A percentile compares a stretch with the other conserved stretches of the same genome.
These are phyloP conservation scores for Boletus speciosus DNA, from an alignment of 768 basidiomycete species.

Conservation along the genomic window DNA sequence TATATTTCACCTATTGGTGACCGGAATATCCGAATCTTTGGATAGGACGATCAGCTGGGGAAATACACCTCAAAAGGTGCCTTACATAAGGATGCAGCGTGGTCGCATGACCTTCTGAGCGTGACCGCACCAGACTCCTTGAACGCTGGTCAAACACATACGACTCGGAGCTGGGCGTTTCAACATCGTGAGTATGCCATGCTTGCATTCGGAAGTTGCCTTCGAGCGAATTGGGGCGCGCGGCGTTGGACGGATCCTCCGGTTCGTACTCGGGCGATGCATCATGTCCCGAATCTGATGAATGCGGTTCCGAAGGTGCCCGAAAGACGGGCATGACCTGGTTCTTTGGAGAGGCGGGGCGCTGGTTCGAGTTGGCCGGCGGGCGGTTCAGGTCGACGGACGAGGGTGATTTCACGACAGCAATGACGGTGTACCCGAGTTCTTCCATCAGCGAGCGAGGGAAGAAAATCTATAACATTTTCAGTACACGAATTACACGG, in stretches of 20 bases:
- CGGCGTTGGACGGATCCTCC: constrained; percentile 25
- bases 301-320: constrained; percentile 13
- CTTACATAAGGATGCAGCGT: constrained; percentile 31
- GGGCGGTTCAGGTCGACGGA: constrained; percentile 21
- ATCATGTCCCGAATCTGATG: constrained; percentile 27
- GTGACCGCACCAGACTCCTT: constrained; percentile 28
- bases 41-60: constrained; percentile 7
- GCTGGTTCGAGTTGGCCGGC: constrained; percentile 2
- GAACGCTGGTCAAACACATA: constrained; percentile 29
- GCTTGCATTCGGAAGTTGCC: constrained; percentile 24
- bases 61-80: neutral
- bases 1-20: constrained; percentile 31
- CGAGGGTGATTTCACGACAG: constrained; percentile 30
- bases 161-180: constrained; percentile 15
- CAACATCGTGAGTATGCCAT: constrained; percentile 16
- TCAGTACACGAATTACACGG: neutral
- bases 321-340: constrained; percentile 23
- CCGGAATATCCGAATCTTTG: constrained; percentile 28
- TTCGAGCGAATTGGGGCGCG: constrained; percentile 17
- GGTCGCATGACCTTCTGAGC: constrained; percentile 26
- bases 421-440: constrained; percentile 50
- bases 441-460: constrained; percentile 68
- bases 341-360: constrained; percentile 23
- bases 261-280: constrained; percentile 40
- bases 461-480: constrained; percentile 59